Conservation (phyloP, 331 rosid species). For the Prunus yedoensis region DNA sequence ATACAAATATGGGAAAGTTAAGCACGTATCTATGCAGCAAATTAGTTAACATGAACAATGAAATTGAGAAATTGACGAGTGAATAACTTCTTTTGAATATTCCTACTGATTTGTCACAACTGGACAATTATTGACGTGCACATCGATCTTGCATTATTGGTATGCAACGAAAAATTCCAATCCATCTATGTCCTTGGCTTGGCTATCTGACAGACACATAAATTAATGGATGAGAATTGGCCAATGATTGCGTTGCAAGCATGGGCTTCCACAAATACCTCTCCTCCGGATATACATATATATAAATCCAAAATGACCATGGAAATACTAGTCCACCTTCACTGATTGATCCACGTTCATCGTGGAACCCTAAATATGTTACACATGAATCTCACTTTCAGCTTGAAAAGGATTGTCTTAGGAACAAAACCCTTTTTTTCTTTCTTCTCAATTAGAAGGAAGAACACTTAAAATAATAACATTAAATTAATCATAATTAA, state of each 20-base stretch:
- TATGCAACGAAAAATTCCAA: not conserved
- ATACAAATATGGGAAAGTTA: no score
- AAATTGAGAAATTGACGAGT: not conserved
- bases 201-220: constrained; percentile 1
- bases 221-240: not conserved
- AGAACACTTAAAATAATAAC: no score
- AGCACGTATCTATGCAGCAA: no score
- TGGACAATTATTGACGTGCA: not conserved
- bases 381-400: not conserved
- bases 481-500: no score
- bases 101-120: not conserved
- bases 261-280: not conserved
- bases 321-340: not conserved
- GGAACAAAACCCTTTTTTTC: not conserved
- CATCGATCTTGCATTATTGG: constrained; percentile 17
- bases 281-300: no score
- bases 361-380: not conserved
- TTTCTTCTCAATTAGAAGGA: no score
- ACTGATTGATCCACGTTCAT: not conserved
- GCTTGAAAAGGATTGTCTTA: not conserved
- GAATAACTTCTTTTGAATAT: not conserved
- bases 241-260: not conserved
- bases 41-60: no score
- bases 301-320: not conserved
- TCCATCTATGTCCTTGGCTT: not conserved